Conservation (phyloP, 2,329 filamentous ascomycete species). For the Fusarium graminum region DNA sequence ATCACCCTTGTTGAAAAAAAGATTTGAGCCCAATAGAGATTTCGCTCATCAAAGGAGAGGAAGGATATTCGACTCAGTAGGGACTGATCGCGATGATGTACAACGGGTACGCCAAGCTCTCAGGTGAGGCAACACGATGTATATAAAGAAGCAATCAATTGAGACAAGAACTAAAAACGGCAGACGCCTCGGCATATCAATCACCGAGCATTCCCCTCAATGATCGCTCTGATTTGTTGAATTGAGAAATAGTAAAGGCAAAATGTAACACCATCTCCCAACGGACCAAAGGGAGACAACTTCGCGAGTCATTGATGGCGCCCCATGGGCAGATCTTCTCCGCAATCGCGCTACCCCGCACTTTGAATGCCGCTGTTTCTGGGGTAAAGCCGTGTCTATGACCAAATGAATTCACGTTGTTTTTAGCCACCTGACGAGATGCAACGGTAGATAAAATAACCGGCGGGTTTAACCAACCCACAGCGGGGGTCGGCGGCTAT, state of each 20-base stretch:
- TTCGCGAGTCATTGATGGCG: not conserved
- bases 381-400: constrained; percentile 15
- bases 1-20: too few species aligned
- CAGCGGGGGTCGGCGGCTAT: not conserved
- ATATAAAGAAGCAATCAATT: constrained; percentile 1
- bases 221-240: not conserved
- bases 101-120: not conserved
- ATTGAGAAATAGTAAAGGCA: not conserved
- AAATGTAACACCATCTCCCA: constrained; percentile 6
- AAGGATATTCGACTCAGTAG: too few species aligned
- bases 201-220: not conserved
- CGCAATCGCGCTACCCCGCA: constrained; percentile 22
- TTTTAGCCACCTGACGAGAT: not conserved
- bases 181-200: constrained; percentile 5
- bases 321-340: constrained; percentile 6
- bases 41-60: too few species aligned
- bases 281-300: constrained; percentile 2
- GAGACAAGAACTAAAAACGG: not conserved
- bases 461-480: not conserved
- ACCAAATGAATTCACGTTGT: not conserved
- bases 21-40: too few species aligned
- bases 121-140: not conserved
- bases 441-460: not conserved
- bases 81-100: not conserved
- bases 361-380: not conserved